A percentile compares a stretch with the other conserved stretches of the same genome.
These are phyloP conservation scores for Pichia sp. DNA, from an alignment of 1,139 yeast genomes.

Conservation along the genomic window DNA sequence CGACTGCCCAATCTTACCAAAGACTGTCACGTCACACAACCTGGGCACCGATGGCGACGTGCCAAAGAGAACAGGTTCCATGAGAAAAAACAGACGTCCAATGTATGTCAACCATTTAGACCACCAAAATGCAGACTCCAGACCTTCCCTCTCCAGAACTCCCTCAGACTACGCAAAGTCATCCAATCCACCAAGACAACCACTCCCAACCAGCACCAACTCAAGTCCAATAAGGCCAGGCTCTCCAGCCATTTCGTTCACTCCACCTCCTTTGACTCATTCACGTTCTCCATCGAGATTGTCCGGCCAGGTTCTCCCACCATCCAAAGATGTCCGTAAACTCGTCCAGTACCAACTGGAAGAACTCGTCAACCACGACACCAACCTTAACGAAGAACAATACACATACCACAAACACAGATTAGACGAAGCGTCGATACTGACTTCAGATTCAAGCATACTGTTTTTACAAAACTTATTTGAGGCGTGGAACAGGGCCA, in stretches of 20 bases:
- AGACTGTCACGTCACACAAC: background rate
- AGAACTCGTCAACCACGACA: background rate
- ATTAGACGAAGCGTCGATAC: background rate
- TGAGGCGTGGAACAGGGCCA: background rate
- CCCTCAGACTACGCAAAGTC: too few species aligned
- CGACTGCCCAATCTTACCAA: constrained; percentile 21
- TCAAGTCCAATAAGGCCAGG: background rate
- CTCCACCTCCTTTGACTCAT: background rate
- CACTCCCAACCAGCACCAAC: background rate
- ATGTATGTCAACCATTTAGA: constrained; percentile 10
- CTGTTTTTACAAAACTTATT: background rate
- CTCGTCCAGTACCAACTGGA: background rate
- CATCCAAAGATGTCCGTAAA: background rate
- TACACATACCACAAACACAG: background rate
- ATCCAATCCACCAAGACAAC: too few species aligned
- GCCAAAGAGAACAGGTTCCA: background rate
- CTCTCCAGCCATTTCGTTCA: too few species aligned
- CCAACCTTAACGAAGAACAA: background rate
- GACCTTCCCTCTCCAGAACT: too few species aligned
- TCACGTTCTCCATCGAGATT: background rate
- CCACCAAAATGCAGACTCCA: too few species aligned
- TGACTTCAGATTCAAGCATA: background rate
- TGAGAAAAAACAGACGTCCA: constrained; percentile 3
- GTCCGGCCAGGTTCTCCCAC: background rate
- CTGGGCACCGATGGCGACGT: background rate